Base-by-base conservation (phyloP, 2,329 filamentous ascomycete species). In the Alternaria arbusti region DNA sequence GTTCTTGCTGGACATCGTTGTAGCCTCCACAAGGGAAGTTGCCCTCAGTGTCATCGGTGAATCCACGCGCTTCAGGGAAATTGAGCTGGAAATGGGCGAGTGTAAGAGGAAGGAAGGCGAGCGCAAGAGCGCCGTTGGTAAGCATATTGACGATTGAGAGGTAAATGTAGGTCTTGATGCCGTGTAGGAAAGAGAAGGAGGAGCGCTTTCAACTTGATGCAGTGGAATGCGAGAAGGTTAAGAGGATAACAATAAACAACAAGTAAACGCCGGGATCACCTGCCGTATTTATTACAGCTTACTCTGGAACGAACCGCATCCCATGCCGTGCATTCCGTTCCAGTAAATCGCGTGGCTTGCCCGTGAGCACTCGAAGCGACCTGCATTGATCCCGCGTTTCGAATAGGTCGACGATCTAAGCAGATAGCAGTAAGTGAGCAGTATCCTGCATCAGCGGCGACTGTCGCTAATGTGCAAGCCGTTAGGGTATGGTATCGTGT, bases 61-160 rank as follows among this genome's bases (percentile, higher is more conserved):
- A 82, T 26, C 86, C 86, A 57, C 87, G 84, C 63, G 80, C 75
- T 15, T 79, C 64, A 11, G 87, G 87, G 66, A 83, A 88, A 36
- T 82, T 75, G 75, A 89, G 82, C 4, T 81, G 73, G 80, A 88
- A 89, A 73, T 89, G 87, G 15, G 86, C 87, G 44, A 84, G 78
- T 17, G 81, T 79, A 49, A 85, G 69, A 59, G 84, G 80, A 50
- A 82, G 76, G 59, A 85, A 75, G 57, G 79, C 73, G 65, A 83
- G 72, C 56, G 83, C 75, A 40, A 78, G 61, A 49, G 83, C 71
- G 59, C 74, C 63, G 54, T 67, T 71, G 70, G 66, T 69, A 56
- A 75, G 67, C 79, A 81, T 81, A 7, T 62, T 77, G 64, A 47
- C 23, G 56, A 40, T 56, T 51, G 61, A 23, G 15, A 32, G 32